Conservation (phyloP, 768 basidiomycete genomes). For the Dendrothele bispora region DNA sequence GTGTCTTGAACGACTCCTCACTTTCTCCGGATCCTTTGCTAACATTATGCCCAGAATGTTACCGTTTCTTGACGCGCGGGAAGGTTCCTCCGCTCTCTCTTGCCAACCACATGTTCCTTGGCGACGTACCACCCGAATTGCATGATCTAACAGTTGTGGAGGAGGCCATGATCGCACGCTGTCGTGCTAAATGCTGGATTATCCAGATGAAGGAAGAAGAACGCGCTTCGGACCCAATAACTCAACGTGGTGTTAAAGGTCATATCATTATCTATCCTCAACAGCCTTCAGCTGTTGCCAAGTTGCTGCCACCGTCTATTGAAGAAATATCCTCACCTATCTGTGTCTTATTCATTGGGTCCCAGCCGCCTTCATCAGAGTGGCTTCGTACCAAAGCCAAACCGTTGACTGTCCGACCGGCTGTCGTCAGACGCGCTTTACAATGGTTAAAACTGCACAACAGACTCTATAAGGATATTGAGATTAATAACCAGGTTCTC, state of each 20-base stretch:
- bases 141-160: conserved; percentile 34
- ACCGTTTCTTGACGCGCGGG: conserved; percentile 3
- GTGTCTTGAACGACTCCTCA: too few species aligned
- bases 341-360: conserved; percentile 40
- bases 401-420: conserved; percentile 29
- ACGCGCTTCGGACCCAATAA: conserved; percentile 4
- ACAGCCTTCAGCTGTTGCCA: conserved; percentile 22
- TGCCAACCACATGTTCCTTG: conserved; percentile 30
- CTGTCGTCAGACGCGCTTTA: conserved; percentile 31
- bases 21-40: too few species aligned
- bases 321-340: conserved; percentile 33
- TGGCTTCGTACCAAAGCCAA: conserved; percentile 35
- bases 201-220: conserved; percentile 30
- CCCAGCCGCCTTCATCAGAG: conserved; percentile 19
- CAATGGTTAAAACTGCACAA: conserved; percentile 38
- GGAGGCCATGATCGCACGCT: conserved; percentile 38
- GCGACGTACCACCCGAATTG: conserved; percentile 27
- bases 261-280: conserved; percentile 45
- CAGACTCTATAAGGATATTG: conserved; percentile 28
- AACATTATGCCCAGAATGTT: conserved; percentile 22
- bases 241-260: conserved; percentile 35
- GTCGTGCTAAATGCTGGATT: conserved; percentile 35
- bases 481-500: conserved; percentile 21
- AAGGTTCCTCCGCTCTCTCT: conserved; percentile 26
- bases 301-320: conserved; percentile 32